These are phyloP conservation scores for Manihot esculenta DNA, from an alignment of 441 rosid genomes.

Conservation along the genomic window DNA sequence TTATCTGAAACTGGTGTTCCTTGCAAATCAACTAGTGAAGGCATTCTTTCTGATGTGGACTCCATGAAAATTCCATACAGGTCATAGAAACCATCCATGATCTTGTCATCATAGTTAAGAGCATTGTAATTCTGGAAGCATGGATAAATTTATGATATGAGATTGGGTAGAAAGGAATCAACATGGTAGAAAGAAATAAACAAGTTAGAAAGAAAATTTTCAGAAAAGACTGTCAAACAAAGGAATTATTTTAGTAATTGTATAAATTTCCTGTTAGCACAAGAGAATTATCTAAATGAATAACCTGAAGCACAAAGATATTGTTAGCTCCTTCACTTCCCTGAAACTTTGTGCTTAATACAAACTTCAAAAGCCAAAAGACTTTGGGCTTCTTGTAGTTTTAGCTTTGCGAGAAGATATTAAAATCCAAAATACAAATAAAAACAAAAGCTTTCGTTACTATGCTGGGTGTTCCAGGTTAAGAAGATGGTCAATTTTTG, in stretches of 20 bases:
- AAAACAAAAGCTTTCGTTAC: neutral
- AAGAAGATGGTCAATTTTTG: neutral
- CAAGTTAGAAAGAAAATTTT: constrained; percentile 27
- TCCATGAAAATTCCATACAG: constrained; percentile 66
- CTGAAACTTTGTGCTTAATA: neutral
- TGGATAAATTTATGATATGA: constrained; percentile 63
- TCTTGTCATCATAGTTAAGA: constrained; percentile 94
- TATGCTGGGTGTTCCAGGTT: neutral
- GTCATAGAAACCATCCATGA: constrained; percentile 95
- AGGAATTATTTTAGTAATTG: constrained; percentile 1
- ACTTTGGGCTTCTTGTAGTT: neutral
- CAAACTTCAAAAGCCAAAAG: neutral
- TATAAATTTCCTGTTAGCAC: constrained; percentile 2
- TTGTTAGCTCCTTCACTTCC: neutral
- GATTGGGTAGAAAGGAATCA: constrained; percentile 50
- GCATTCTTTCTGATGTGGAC: constrained; percentile 71
- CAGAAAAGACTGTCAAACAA: constrained; percentile 19
- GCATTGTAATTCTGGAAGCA: constrained; percentile 91
- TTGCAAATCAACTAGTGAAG: constrained; percentile 88
- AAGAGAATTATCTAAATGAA: neutral
- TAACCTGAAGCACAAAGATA: neutral
- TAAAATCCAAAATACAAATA: neutral
- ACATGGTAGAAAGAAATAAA: constrained; percentile 28
- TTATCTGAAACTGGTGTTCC: constrained; percentile 61
- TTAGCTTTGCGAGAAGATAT: neutral